Evolutionary conservation across 2,329 filamentous ascomycete species (phyloP).

Genomic region (Microascus cirrosus): DNA sequence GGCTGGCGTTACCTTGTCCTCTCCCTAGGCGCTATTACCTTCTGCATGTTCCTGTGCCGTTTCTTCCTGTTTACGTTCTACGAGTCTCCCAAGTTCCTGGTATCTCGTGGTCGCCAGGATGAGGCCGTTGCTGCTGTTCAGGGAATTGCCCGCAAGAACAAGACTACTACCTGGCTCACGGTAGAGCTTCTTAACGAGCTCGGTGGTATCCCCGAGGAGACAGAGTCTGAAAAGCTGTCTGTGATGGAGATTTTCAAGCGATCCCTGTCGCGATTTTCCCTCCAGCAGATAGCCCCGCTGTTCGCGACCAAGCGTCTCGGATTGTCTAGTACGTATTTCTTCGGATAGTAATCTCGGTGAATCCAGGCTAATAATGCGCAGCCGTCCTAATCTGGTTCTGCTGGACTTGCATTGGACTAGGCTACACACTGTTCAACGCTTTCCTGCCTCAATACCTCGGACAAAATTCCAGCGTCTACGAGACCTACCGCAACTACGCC

Average conservation of each 20-base stretch:
- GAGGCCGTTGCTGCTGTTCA: constrained; percentile 35
- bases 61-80: constrained; percentile 32
- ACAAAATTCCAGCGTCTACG: constrained; percentile 13
- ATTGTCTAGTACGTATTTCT: background rate
- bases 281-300: background rate
- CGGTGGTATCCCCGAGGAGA: background rate
- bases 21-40: constrained; percentile 28
- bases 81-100: constrained; percentile 33
- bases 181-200: constrained; percentile 20
- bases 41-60: constrained; percentile 29
- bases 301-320: background rate
- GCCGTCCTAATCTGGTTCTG: constrained; percentile 24
- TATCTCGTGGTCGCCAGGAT: constrained; percentile 28
- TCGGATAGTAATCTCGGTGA: constrained; percentile 7
- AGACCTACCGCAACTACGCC: constrained; percentile 23
- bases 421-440: constrained; percentile 32
- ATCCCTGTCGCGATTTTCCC: background rate
- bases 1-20: constrained; percentile 38
- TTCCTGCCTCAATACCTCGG: constrained; percentile 32
- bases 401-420: constrained; percentile 33
- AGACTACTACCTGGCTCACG: constrained; percentile 20
- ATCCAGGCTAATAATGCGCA: constrained; percentile 19
- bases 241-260: background rate
- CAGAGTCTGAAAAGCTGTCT: background rate
- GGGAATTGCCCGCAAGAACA: constrained; percentile 28